phyloP scores from a whole-genome alignment of 1,284 basidiomycete species.

The Microbotryum violaceum region DNA sequence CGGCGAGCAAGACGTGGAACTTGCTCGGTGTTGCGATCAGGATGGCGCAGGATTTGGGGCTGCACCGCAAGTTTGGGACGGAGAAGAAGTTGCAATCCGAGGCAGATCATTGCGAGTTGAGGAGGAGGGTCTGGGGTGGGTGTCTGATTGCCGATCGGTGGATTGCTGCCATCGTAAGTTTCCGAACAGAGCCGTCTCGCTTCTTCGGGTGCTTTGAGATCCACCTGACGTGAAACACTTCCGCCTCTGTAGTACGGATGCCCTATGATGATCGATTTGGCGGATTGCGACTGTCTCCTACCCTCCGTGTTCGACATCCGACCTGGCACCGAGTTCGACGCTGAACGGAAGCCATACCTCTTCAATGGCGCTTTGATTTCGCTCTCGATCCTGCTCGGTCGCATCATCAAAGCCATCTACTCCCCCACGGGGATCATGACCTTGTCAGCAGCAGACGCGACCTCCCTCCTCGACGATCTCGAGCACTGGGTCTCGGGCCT shows the following conservation, averaged over 20 bases:
- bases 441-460: constrained; percentile 68
- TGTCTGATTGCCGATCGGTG: constrained; percentile 88
- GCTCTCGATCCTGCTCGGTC: constrained; percentile 74
- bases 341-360: constrained; percentile 30
- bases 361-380: constrained; percentile 54
- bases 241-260: constrained; percentile 60
- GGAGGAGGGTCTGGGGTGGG: constrained; percentile 78
- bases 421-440: constrained; percentile 65
- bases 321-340: constrained; percentile 30
- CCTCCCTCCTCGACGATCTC: constrained; percentile 62
- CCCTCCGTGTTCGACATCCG: constrained; percentile 57
- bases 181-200: background rate
- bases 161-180: constrained; percentile 46
- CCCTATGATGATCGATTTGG: constrained; percentile 83
- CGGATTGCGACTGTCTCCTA: constrained; percentile 83
- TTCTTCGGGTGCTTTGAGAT: background rate
- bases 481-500: constrained; percentile 50
- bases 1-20: constrained; percentile 41
- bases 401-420: constrained; percentile 83
- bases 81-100: constrained; percentile 49
- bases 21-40: constrained; percentile 37
- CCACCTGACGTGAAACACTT: background rate
- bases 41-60: constrained; percentile 74
- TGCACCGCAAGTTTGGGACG: constrained; percentile 55
- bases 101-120: constrained; percentile 56